Percentiles rank a stretch among this genome's conserved stretches.
Conservation (phyloP, 768 basidiomycete genomes). For the Serendipita vermifera region DNA sequence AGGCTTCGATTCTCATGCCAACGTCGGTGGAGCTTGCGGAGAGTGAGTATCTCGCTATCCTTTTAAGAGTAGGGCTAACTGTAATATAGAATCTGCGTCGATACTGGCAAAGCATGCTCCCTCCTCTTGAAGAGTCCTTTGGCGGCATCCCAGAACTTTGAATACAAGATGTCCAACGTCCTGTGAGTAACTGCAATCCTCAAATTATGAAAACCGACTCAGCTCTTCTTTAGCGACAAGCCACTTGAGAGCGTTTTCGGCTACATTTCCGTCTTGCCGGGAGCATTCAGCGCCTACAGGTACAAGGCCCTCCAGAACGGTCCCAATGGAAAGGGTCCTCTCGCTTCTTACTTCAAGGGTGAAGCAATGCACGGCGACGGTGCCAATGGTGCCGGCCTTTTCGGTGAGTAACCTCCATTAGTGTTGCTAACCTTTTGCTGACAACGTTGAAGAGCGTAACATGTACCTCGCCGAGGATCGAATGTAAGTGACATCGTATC, state of each 20-base stretch:
- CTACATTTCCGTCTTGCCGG: slow-evolving; percentile 78
- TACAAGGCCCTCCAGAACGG: slow-evolving; percentile 82
- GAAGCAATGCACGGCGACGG: slow-evolving; percentile 69
- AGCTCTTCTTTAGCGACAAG: slow-evolving; percentile 41
- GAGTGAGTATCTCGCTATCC: slow-evolving; percentile 38
- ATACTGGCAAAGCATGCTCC: slow-evolving; percentile 59
- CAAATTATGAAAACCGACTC: neutral
- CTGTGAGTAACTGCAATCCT: slow-evolving; percentile 25
- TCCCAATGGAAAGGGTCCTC: slow-evolving; percentile 75
- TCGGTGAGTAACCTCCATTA: slow-evolving; percentile 26
- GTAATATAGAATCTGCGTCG: slow-evolving; percentile 57
- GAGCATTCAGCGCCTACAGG: slow-evolving; percentile 84
- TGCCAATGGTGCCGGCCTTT: slow-evolving; percentile 49
- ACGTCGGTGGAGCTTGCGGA: slow-evolving; percentile 91
- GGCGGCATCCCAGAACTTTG: slow-evolving; percentile 92
- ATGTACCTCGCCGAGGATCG: slow-evolving; percentile 72
- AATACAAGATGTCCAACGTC: slow-evolving; percentile 96
- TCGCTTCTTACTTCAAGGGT: slow-evolving; percentile 89
- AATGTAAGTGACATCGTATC: slow-evolving; percentile 9
- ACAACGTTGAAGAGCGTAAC: slow-evolving; percentile 45
- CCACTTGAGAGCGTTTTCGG: slow-evolving; percentile 87
- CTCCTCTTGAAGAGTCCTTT: slow-evolving; percentile 61
- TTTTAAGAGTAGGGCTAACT: neutral
- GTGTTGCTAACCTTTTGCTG: neutral
- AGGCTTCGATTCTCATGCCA: slow-evolving; percentile 66